Evolutionary conservation across 1,139 yeast genomes (phyloP).

Genomic region (Suhomyces kunorum): DNA sequence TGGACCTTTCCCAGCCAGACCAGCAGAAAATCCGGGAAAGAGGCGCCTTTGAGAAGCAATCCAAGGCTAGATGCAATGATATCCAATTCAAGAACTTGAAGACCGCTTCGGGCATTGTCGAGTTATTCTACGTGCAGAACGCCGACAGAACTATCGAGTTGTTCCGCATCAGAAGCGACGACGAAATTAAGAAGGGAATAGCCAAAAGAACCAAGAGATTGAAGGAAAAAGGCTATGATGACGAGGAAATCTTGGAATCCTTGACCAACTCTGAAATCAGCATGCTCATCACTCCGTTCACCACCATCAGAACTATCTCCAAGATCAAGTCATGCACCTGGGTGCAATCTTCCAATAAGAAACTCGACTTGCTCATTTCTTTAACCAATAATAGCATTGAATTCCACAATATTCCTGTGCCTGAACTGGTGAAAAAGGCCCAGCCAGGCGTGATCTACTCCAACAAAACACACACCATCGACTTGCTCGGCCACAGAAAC

Average conservation of each 20-base stretch:
- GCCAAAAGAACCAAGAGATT: constrained; percentile 79
- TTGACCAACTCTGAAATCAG: constrained; percentile 57
- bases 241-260: constrained; percentile 60
- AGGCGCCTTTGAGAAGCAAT: constrained; percentile 75
- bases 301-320: constrained; percentile 56
- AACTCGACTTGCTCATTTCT: constrained; percentile 61
- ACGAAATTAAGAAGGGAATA: constrained; percentile 78
- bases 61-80: constrained; percentile 71
- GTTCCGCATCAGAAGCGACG: constrained; percentile 73
- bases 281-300: constrained; percentile 63
- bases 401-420: constrained; percentile 56
- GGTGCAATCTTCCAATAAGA: constrained; percentile 47
- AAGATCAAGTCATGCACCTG: constrained; percentile 61
- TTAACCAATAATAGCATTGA: constrained; percentile 76
- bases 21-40: constrained; percentile 54
- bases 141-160: constrained; percentile 81
- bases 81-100: constrained; percentile 53
- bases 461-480: constrained; percentile 56
- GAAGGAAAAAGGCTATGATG: constrained; percentile 62
- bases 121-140: constrained; percentile 69
- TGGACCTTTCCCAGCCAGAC: constrained; percentile 58
- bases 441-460: constrained; percentile 38
- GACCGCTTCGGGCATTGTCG: constrained; percentile 27
- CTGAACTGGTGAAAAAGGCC: constrained; percentile 47
- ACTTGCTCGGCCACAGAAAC: constrained; percentile 81